phyloP scores from a whole-genome alignment of 192 early-diverging fungal genomes.

The Backusella mclennaniae region DNA sequence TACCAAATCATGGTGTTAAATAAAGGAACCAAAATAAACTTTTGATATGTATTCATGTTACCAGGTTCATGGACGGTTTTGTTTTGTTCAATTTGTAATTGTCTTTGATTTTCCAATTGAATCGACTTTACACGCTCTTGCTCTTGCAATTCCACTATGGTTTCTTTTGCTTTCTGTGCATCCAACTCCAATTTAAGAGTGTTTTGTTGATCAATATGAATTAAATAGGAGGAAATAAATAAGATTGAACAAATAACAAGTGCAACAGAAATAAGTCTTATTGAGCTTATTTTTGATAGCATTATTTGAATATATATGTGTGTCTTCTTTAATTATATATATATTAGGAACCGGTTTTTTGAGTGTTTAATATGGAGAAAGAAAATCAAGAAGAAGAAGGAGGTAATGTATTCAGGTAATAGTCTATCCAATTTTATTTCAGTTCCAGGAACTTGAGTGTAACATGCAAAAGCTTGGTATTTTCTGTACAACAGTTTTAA shows the following conservation, averaged over 20 bases:
- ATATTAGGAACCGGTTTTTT: background rate
- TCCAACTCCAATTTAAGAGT: background rate
- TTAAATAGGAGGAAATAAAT: background rate
- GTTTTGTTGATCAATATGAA: background rate
- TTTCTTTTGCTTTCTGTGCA: background rate
- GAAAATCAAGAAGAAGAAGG: background rate
- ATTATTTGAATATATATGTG: background rate
- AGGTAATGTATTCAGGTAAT: background rate
- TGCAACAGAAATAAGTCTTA: slow-evolving; percentile 3
- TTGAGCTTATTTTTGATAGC: background rate
- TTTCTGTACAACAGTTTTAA: background rate
- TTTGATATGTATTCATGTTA: background rate
- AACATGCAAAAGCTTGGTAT: slow-evolving; percentile 4
- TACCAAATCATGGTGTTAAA: background rate
- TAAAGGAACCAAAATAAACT: background rate
- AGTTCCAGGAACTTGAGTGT: background rate
- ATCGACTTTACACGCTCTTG: background rate
- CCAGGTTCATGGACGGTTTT: background rate
- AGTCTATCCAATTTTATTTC: background rate
- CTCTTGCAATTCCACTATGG: background rate
- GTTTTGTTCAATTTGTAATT: background rate
- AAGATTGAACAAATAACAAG: background rate
- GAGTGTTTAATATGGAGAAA: background rate
- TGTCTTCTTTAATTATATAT: background rate
- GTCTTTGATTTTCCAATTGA: background rate